Base-by-base conservation (phyloP, 2,329 filamentous ascomycete genomes). In the Colletotrichum melonis region DNA sequence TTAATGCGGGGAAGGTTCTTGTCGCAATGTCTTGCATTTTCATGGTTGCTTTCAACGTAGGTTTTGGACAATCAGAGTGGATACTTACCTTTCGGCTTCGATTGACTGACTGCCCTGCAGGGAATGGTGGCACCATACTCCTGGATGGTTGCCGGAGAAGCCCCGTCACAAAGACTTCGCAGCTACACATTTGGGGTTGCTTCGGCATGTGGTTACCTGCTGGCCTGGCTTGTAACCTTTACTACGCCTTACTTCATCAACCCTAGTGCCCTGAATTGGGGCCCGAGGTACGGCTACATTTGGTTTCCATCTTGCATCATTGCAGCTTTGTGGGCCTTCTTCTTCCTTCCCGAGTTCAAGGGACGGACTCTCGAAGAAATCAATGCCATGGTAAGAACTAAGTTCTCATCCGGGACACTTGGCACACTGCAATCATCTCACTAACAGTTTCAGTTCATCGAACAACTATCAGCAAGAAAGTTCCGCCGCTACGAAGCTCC, bases 221-320 rank as follows among this genome's bases (percentile, higher is more conserved):
- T 84, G 6, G 87, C 86, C 8, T 88, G 87, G 87, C 80, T 86
- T 9, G 85, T 86, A 0, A 87, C 86, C 0, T 89, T 88, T 75
- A 88, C 87, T 0, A 86, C 87, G 6, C 87, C 86, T 1, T 89
- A 89, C 77, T 89, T 89, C 75, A 88, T 89, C 76, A 88, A 89
- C 74, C 86, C 86, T 0, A 80, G 81, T 26, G 78, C 84, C 3
- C 78, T 89, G 67, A 85, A 87, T 71, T 89, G 87, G 87, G 87
- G 79, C 2, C 86, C 87, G 0, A 82, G 84, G 74, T 88, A 89
- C 74, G 84, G 87, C 2, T 89, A 86, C 68, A 87, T 89, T 72
- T 89, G 87, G 87, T 84, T 79, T 60, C 80, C 79, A 8, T 79
- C 77, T 24, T 77, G 76, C 32, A 58, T 79, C 30, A 28, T 80